Evolutionary conservation across 495 filamentous ascomycete genomes (phyloP).

Genomic region (Penicillium tannophilum): DNA sequence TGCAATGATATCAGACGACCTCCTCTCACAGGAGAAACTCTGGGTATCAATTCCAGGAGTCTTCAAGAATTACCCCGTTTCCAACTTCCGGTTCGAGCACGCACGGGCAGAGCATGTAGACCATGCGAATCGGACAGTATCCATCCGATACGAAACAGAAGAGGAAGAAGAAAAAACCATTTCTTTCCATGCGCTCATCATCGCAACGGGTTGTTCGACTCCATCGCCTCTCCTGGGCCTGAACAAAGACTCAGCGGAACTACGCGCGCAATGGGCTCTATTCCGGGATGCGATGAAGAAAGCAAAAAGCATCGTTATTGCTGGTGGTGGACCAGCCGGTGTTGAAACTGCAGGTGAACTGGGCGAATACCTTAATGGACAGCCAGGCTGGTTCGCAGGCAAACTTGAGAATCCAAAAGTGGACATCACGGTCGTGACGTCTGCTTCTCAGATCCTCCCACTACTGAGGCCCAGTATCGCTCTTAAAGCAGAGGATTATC

Average conservation of each 20-base stretch:
- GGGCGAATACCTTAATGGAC: conserved; percentile 51
- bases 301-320: conserved; percentile 48
- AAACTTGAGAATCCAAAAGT: conserved; percentile 38
- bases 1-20: conserved; percentile 47
- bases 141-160: conserved; percentile 14
- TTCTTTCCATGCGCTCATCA: conserved; percentile 45
- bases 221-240: conserved; percentile 34
- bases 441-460: conserved; percentile 47
- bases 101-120: conserved; percentile 38
- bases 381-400: conserved; percentile 28
- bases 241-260: conserved; percentile 5
- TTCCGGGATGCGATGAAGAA: conserved; percentile 43
- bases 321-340: conserved; percentile 41
- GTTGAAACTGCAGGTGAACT: conserved; percentile 57
- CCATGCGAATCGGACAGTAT: conserved; percentile 31
- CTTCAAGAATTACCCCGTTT: conserved; percentile 45
- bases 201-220: conserved; percentile 43
- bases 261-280: conserved; percentile 28
- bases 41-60: conserved; percentile 42
- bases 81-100: conserved; percentile 38
- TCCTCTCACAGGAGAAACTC: conserved; percentile 50
- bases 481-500: conserved; percentile 40
- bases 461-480: conserved; percentile 37
- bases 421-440: conserved; percentile 46
- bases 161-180: conserved; percentile 20